phyloP scores from a whole-genome alignment of 208 protist species.

The Hexamita inflata region DNA sequence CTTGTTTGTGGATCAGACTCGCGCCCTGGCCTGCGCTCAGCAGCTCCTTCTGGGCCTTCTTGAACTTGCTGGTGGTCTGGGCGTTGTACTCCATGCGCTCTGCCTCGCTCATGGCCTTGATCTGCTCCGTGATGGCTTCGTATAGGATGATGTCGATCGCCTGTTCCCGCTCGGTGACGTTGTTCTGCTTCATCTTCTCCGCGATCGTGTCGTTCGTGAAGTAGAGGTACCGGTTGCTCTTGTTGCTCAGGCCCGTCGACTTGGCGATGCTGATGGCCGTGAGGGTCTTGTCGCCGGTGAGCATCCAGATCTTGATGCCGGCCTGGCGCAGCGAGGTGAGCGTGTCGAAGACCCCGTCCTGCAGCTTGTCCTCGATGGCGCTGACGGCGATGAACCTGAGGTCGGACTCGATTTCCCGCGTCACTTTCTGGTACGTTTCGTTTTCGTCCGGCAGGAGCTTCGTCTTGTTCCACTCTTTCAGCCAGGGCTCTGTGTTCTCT shows the following conservation, averaged over 20 bases:
- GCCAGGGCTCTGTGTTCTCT: not conserved
- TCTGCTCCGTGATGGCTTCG: too few relatives aligned
- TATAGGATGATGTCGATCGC: too few relatives aligned
- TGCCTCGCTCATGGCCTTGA: too few relatives aligned
- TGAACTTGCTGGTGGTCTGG: too few relatives aligned
- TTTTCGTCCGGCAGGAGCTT: not conserved
- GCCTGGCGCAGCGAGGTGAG: conserved; percentile 81
- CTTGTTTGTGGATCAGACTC: too few relatives aligned
- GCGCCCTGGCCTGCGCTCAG: too few relatives aligned
- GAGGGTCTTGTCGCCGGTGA: conserved; percentile 92
- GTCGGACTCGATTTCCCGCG: not conserved
- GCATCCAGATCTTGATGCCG: conserved; percentile 92
- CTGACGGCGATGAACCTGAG: conserved; percentile 58
- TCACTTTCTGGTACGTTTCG: not conserved
- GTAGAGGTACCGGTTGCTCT: not conserved
- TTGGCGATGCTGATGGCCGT: conserved; percentile 55
- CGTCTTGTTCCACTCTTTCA: not conserved
- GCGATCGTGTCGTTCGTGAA: not conserved
- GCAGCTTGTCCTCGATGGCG: conserved; percentile 88
- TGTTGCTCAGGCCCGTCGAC: not conserved
- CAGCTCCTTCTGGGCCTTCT: too few relatives aligned
- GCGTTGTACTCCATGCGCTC: too few relatives aligned
- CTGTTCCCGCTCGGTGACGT: too few relatives aligned
- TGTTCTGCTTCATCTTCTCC: not conserved
- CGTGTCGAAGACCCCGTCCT: conserved; percentile 66